Base-by-base conservation (phyloP, 129 eudicot genomes). In the Gnaphalium uliginosum region DNA sequence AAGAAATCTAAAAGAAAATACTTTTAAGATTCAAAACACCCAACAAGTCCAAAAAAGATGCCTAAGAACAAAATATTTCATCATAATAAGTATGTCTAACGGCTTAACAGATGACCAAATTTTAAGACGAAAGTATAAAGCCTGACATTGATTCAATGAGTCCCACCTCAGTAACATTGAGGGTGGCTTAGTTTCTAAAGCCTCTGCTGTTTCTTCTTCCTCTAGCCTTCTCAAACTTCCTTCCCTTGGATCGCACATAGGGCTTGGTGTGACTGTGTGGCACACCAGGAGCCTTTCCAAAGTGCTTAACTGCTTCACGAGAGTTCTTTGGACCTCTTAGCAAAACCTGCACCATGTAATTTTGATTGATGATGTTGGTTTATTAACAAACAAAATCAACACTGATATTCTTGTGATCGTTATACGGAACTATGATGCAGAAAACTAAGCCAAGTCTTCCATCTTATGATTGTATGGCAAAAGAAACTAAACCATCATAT, bases 181-280 rank as follows among this genome's bases (percentile, higher is more conserved):
- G 11, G 26, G 23, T 57, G 75, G 68, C 83, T 87, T 65, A 92
- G 73, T 81, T 87, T 67, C 89, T 84, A 76, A 85, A 92, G 58
- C 96, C 98, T 76, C 89, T 79, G 86, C 96, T 92, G 86, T 89
- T 92, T 81, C 97, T 89, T 72, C 84, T 84, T 59, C 97, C 96
- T 69, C 97, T 85, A 51, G 97, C 97, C 69, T 84, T 83, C 84
- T 89, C 97, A 29, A 92, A 89, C 73, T 85, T 92, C 81, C 97
- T 85, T 50, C 97, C 97, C 86, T 82, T 89, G 19, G 98, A 68
- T 58, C 98, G 88, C 35, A 92, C 98, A 70, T 87, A 89, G 0
- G 98, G 98, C 82, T 92, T 92, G 71, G 90, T 92, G 87, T 92
- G 98, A 64, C 94, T 87, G 88, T 89, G 91, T 18, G 98, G 98